These are phyloP conservation scores for Magnaporthiopsis poae DNA, from an alignment of 2,329 filamentous ascomycete species.

Conservation along the genomic window DNA sequence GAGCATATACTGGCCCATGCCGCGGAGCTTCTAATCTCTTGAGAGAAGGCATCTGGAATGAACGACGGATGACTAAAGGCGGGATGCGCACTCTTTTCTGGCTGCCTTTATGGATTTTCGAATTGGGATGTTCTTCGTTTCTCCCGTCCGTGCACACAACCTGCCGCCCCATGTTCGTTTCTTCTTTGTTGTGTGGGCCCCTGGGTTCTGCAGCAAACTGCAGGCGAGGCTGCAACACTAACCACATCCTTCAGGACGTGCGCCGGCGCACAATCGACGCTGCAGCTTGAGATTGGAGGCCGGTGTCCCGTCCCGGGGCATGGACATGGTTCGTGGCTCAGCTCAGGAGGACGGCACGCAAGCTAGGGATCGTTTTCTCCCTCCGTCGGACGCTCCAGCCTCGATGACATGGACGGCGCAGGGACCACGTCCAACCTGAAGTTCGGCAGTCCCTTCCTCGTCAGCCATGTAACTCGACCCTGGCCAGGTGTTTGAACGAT, in stretches of 20 bases:
- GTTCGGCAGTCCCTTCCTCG: no score
- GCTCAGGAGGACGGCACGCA: not conserved
- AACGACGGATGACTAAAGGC: not conserved
- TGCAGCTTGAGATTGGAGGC: not conserved
- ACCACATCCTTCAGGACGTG: not conserved
- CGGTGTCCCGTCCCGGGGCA: not conserved
- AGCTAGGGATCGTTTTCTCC: no score
- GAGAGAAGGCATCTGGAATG: not conserved
- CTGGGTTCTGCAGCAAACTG: not conserved
- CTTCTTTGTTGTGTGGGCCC: not conserved
- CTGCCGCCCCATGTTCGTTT: not conserved
- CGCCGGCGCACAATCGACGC: not conserved
- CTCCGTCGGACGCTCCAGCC: not conserved
- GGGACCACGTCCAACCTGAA: not conserved
- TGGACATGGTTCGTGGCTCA: not conserved
- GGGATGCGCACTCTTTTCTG: no score
- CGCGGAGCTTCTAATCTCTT: not conserved
- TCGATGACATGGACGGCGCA: not conserved
- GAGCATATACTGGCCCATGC: not conserved
- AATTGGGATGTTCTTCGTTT: no score
- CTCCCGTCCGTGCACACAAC: not conserved
- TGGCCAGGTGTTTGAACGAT: not conserved
- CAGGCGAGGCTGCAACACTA: not conserved
- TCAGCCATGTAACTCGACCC: not conserved
- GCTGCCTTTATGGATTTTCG: no score